phyloP scores from a whole-genome alignment of 768 basidiomycete species.

The Tulasnella sp. region DNA sequence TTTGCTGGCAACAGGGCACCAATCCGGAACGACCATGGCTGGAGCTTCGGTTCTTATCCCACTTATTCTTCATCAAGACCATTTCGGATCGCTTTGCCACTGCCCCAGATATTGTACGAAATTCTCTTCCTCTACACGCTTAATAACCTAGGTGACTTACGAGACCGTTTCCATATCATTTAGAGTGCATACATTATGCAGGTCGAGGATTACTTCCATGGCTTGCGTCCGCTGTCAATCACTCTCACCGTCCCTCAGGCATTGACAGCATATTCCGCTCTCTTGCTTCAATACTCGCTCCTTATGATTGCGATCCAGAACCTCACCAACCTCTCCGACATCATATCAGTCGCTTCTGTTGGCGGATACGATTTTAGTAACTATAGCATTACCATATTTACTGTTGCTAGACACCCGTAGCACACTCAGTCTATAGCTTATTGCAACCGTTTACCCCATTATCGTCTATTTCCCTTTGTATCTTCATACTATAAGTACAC shows the following conservation, averaged over 20 bases:
- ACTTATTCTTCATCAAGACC: slow-evolving; percentile 9
- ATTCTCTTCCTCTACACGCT: background rate
- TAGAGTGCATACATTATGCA: slow-evolving; percentile 24
- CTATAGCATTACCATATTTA: too few relatives aligned
- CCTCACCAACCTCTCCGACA: background rate
- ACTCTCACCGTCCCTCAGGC: slow-evolving; percentile 17
- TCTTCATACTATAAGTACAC: too few relatives aligned
- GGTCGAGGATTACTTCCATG: slow-evolving; percentile 25
- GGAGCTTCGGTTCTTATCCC: slow-evolving; percentile 1
- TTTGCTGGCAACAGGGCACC: background rate
- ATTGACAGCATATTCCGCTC: slow-evolving; percentile 16
- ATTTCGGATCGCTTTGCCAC: slow-evolving; percentile 3
- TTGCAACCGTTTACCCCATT: too few relatives aligned
- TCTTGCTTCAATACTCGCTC: slow-evolving; percentile 5
- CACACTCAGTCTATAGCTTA: too few relatives aligned
- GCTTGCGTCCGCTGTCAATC: slow-evolving; percentile 26
- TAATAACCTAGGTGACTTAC: background rate
- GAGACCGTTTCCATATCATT: background rate
- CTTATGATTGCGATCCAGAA: background rate
- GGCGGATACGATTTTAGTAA: too few relatives aligned
- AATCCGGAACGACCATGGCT: background rate
- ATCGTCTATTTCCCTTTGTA: too few relatives aligned
- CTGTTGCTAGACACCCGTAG: too few relatives aligned
- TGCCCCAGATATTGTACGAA: slow-evolving; percentile 24
- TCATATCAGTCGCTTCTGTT: background rate